These are phyloP conservation scores for Trichomonascus vanleenenianus DNA, from an alignment of 805 yeast genomes.

Conservation along the genomic window DNA sequence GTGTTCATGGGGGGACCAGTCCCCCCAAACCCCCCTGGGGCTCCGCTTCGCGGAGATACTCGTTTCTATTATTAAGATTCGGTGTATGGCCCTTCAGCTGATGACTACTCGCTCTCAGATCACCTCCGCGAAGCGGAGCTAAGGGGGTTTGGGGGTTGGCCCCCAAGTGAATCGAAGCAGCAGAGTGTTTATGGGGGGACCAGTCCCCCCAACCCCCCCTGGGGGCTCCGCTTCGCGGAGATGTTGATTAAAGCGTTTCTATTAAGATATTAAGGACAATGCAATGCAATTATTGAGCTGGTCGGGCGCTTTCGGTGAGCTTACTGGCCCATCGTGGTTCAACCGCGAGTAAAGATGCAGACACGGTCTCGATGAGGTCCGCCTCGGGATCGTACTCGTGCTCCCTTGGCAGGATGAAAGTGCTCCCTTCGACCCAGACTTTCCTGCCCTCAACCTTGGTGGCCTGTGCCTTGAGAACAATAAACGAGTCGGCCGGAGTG, in stretches of 20 bases:
- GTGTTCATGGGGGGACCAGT: no score
- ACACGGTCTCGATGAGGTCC: constrained; percentile 20
- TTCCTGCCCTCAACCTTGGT: constrained; percentile 66
- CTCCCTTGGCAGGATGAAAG: constrained; percentile 39
- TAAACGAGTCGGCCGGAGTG: constrained; percentile 52
- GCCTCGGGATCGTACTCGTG: constrained; percentile 12
- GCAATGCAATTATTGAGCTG: background rate
- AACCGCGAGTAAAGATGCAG: constrained; percentile 28
- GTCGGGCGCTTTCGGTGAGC: constrained; percentile 10
- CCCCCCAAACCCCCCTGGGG: no score
- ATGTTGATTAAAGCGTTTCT: background rate
- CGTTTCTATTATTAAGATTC: no score
- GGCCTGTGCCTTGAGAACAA: constrained; percentile 63
- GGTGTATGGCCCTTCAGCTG: background rate
- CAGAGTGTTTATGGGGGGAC: no score
- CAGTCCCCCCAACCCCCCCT: no score
- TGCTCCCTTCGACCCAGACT: constrained; percentile 63
- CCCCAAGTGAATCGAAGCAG: no score
- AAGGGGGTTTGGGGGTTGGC: no score
- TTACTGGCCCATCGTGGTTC: constrained; percentile 33
- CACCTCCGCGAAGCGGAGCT: no score
- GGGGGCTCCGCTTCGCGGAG: no score
- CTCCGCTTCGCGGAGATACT: no score
- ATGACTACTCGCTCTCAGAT: background rate
- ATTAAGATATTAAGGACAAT: background rate